A percentile compares a stretch with the other conserved stretches of the same genome.
Evolutionary conservation across 2,329 filamentous ascomycete species (phyloP).

Genomic region (Rutstroemia sydowiana): DNA sequence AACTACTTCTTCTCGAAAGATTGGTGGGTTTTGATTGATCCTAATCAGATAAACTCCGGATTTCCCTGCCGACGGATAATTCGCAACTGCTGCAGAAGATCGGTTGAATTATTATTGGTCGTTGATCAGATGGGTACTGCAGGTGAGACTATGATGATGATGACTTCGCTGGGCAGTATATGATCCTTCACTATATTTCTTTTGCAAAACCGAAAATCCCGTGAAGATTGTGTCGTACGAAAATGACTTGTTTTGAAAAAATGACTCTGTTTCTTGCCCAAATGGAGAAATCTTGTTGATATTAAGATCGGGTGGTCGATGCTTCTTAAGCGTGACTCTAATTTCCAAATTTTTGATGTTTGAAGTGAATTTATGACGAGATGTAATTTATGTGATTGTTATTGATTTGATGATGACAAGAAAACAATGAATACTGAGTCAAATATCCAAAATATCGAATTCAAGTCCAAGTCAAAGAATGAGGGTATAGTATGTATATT

Average conservation of each 20-base stretch:
- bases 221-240: background rate
- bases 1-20: slow-evolving; percentile 2
- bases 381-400: background rate
- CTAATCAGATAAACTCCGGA: slow-evolving; percentile 14
- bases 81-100: slow-evolving; percentile 3
- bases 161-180: background rate
- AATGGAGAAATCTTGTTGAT: background rate
- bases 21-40: slow-evolving; percentile 15
- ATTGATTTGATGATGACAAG: background rate
- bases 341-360: background rate
- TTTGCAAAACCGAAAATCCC: too few species aligned
- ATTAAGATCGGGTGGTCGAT: background rate
- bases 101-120: slow-evolving; percentile 10
- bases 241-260: slow-evolving; percentile 10
- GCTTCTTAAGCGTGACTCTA: background rate
- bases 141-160: slow-evolving; percentile 10
- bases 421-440: background rate
- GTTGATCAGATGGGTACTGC: slow-evolving; percentile 14
- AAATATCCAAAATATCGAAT: background rate
- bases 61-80: slow-evolving; percentile 14
- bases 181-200: too few species aligned
- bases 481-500: background rate
- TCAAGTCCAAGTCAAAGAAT: background rate
- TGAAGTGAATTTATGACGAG: background rate
- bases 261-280: too few species aligned